Evolutionary conservation across 1,139 yeast species (phyloP).

Genomic region (Blastobotrys malaysiensis): DNA sequence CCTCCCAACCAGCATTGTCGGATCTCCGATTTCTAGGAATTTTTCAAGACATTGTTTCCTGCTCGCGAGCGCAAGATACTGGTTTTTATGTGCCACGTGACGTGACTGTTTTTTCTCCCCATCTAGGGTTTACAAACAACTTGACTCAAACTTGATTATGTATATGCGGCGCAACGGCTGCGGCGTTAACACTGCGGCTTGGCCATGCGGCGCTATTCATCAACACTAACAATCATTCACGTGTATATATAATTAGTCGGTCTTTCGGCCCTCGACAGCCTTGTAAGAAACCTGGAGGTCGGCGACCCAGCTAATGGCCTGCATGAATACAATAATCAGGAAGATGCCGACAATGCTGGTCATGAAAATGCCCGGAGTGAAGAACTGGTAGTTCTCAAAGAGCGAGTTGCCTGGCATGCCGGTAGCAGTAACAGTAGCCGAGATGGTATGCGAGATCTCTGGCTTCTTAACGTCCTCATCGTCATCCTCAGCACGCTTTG

Average conservation of each 20-base stretch:
- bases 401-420: constrained; percentile 22
- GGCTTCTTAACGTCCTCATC: not conserved
- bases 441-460: not conserved
- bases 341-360: constrained; percentile 52
- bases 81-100: not conserved
- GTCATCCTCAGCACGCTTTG: constrained; percentile 6
- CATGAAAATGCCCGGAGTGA: constrained; percentile 67
- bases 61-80: not conserved
- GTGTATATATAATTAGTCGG: not conserved
- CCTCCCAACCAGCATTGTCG: not conserved
- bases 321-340: constrained; percentile 46
- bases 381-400: constrained; percentile 46
- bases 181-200: not conserved
- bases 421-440: not conserved
- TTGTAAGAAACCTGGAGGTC: constrained; percentile 62
- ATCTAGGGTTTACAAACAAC: not conserved
- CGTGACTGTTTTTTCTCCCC: not conserved
- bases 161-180: not conserved
- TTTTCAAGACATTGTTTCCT: not conserved
- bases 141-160: not conserved
- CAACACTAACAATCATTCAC: too few species aligned
- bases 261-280: constrained; percentile 48
- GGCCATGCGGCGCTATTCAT: too few species aligned
- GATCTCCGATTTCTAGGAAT: not conserved
- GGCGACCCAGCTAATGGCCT: constrained; percentile 57